Conservation (phyloP, 2,329 filamentous ascomycete genomes). For the Ceratocystis eucalypticola region DNA sequence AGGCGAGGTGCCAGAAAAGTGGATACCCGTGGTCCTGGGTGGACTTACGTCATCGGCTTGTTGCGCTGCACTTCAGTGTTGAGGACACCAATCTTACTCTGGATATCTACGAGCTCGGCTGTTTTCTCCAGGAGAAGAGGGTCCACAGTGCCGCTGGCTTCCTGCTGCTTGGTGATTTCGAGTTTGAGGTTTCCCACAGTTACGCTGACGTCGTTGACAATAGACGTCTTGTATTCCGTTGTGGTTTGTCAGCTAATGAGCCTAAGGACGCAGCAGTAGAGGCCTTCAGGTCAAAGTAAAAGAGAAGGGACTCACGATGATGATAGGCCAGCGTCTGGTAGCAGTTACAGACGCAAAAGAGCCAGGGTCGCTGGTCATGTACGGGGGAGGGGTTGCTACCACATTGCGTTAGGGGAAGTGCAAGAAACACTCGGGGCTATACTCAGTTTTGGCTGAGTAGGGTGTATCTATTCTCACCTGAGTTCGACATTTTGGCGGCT, state of each 20-base stretch:
- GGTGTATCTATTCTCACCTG: neutral
- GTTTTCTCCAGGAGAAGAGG: conserved; percentile 8
- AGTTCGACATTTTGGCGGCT: neutral
- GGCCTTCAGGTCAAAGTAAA: neutral
- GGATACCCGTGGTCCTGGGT: neutral
- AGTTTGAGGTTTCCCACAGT: conserved; percentile 47
- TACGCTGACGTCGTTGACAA: conserved; percentile 88
- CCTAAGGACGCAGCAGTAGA: neutral
- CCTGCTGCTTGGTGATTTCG: conserved; percentile 39
- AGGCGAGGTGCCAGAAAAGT: neutral
- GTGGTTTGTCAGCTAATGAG: too few species aligned
- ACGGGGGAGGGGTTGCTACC: conserved; percentile 45
- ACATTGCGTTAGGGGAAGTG: neutral
- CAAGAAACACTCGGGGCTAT: neutral
- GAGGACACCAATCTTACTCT: conserved; percentile 76
- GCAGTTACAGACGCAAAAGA: conserved; percentile 84
- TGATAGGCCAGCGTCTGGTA: conserved; percentile 81
- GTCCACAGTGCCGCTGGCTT: conserved; percentile 1
- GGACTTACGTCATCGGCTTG: conserved; percentile 53
- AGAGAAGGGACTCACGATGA: conserved; percentile 49
- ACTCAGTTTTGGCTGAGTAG: neutral
- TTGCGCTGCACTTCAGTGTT: conserved; percentile 96
- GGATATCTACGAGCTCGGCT: conserved; percentile 31
- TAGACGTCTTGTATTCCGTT: conserved; percentile 51
- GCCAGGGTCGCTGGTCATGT: conserved; percentile 63